These are phyloP conservation scores for Acrasis kona DNA, from an alignment of 78 protist species.

Conservation along the genomic window DNA sequence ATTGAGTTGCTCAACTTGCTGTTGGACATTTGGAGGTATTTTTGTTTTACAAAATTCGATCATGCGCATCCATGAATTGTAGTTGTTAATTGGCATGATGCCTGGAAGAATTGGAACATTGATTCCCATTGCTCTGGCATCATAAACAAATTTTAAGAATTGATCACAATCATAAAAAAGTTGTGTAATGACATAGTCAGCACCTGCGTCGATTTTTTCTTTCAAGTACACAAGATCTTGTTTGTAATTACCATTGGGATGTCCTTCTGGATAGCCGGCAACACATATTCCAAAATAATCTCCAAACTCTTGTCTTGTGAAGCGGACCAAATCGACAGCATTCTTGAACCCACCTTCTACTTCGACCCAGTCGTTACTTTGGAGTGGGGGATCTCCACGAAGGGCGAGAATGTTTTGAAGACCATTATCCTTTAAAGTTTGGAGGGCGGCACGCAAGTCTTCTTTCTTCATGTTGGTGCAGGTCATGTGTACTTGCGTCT, in stretches of 20 bases:
- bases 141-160: slow-evolving; percentile 34
- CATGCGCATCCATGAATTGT: slow-evolving; percentile 66
- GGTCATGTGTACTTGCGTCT: slow-evolving; percentile 82
- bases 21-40: slow-evolving; percentile 42
- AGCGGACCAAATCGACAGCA: slow-evolving; percentile 80
- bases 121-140: slow-evolving; percentile 75
- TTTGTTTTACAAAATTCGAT: slow-evolving; percentile 49
- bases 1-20: slow-evolving; percentile 33
- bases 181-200: slow-evolving; percentile 90
- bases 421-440: slow-evolving; percentile 46
- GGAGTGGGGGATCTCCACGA: slow-evolving; percentile 84
- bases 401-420: slow-evolving; percentile 80
- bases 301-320: slow-evolving; percentile 41
- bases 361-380: slow-evolving; percentile 52
- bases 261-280: slow-evolving; percentile 28
- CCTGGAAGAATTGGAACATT: slow-evolving; percentile 93
- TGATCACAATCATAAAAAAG: slow-evolving; percentile 75
- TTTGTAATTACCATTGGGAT: slow-evolving; percentile 2
- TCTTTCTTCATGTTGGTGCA: slow-evolving; percentile 64
- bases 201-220: slow-evolving; percentile 86
- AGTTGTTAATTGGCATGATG: slow-evolving; percentile 86
- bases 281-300: slow-evolving; percentile 23
- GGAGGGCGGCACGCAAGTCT: slow-evolving; percentile 39
- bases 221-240: slow-evolving; percentile 50
- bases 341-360: slow-evolving; percentile 60